Conservation (phyloP, 129 eudicot genomes). For the Rutidosis leptorrhynchoides region DNA sequence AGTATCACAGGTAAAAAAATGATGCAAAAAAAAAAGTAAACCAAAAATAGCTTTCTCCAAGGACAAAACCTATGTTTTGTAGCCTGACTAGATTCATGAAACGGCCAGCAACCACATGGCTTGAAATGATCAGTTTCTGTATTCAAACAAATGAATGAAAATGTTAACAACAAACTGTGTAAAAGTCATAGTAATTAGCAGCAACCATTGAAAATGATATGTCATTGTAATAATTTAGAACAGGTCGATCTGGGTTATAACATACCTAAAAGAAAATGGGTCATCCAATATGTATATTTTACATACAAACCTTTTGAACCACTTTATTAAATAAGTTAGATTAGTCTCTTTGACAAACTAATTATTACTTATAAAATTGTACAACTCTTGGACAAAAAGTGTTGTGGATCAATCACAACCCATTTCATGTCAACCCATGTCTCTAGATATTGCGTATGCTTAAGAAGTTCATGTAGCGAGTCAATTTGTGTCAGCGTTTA, state of each 20-base stretch:
- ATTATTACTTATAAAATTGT: neutral
- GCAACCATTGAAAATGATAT: no score
- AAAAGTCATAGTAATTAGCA: no score
- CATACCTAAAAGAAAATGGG: neutral
- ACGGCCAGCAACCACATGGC: neutral
- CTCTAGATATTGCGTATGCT: no score
- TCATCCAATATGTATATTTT: neutral
- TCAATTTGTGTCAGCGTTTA: no score
- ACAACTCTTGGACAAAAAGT: neutral
- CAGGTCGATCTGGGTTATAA: no score
- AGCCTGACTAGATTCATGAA: neutral
- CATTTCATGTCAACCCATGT: neutral
- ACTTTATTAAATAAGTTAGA: neutral
- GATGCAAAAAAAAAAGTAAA: neutral
- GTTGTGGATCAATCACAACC: neutral
- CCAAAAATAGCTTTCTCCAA: neutral
- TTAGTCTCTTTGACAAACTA: neutral
- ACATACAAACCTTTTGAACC: neutral
- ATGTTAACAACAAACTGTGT: neutral
- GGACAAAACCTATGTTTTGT: neutral
- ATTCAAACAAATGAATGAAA: slow-evolving; percentile 9
- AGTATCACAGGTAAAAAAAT: neutral
- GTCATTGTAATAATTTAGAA: no score
- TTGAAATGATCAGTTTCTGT: neutral
- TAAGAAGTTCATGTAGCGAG: no score